A percentile compares a stretch with the other conserved stretches of the same genome.
Conservation (phyloP, 2,329 filamentous ascomycete species). For the Fusarium illudens region DNA sequence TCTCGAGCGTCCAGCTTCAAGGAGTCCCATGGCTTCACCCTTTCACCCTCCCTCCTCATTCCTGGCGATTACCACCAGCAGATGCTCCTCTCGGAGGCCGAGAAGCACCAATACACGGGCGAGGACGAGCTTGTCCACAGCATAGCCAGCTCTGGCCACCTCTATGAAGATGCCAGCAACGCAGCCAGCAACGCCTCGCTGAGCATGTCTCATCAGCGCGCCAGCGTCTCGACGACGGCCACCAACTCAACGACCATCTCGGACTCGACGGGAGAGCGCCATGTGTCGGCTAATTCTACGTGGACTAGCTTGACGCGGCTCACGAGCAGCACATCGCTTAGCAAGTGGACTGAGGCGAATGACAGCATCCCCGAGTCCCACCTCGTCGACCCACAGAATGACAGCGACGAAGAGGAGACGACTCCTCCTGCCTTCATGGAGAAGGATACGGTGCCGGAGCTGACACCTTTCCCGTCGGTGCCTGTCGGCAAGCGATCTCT, state of each 20-base stretch:
- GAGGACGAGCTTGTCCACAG: constrained; percentile 44
- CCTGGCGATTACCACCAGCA: constrained; percentile 66
- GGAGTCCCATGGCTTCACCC: constrained; percentile 65
- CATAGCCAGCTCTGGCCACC: constrained; percentile 24
- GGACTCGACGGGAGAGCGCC: constrained; percentile 59
- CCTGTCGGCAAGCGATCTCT: constrained; percentile 35
- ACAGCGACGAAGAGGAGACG: constrained; percentile 39
- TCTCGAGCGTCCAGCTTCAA: constrained; percentile 64
- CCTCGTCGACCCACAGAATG: constrained; percentile 32
- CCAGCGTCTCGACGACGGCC: constrained; percentile 64
- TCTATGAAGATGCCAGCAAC: constrained; percentile 34
- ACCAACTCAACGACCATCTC: constrained; percentile 59
- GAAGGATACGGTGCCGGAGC: constrained; percentile 48
- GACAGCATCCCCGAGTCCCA: constrained; percentile 45
- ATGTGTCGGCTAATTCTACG: constrained; percentile 62
- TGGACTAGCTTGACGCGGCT: constrained; percentile 63
- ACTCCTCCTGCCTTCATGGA: constrained; percentile 41
- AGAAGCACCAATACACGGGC: constrained; percentile 43
- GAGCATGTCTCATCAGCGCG: constrained; percentile 52
- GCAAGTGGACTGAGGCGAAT: constrained; percentile 47
- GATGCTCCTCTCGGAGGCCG: constrained; percentile 52
- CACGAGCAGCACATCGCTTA: constrained; percentile 61
- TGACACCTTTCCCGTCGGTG: constrained; percentile 42
- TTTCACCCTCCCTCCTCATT: constrained; percentile 70
- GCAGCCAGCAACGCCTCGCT: constrained; percentile 28